Evolutionary conservation across 139 green algal genomes (phyloP), one percentile per base, ranked within the genome.

Genomic region (Coccomyxa sp.): DNA sequence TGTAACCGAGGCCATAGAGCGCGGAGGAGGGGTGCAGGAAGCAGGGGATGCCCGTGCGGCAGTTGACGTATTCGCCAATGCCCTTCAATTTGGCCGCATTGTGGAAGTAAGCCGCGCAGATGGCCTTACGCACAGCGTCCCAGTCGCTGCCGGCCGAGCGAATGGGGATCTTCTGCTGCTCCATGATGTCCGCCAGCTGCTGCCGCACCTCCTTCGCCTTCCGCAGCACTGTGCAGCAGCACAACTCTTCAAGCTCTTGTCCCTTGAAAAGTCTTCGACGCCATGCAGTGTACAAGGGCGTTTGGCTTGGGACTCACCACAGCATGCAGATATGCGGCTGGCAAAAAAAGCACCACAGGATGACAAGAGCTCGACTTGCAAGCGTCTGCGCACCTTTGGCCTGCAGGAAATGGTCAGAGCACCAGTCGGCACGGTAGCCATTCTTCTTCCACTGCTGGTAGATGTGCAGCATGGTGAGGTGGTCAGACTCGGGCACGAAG

Each of bases 391-490:
- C 71, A 88, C 85, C 85, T 87, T 98, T 98, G 87, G 89, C 89
- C 82, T 99, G 97, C 76, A 99, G 88, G 86, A 96, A 99, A 90
- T 99, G 96, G 67, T 95, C 89, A 15, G 89, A 91, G 87, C 95
- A 98, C 97, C 96, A 99, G 85, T 98, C 94, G 16, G 87, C 86
- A 63, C 94, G 91, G 88, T 93, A 97, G 23, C 90, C 90, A 87
- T 98, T 97, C 83, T 92, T 94, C 90, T 98, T 98, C 97, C 97
- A 99, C 90, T 99, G 97, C 86, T 98, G 92, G 92, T 98, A 99
- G 31, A 97, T 91, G 87, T 99, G 93, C 74, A 99, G 92, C 87
- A 99, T 89, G 0, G 97, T 99, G n/a, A 99, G 92, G 93, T 99
- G 97, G 90, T 99, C 97, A 75, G 87, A 95, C 92, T 99, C 97